These are phyloP conservation scores for Termitomyces sp. DNA, from an alignment of 768 basidiomycete species.

Conservation along the genomic window DNA sequence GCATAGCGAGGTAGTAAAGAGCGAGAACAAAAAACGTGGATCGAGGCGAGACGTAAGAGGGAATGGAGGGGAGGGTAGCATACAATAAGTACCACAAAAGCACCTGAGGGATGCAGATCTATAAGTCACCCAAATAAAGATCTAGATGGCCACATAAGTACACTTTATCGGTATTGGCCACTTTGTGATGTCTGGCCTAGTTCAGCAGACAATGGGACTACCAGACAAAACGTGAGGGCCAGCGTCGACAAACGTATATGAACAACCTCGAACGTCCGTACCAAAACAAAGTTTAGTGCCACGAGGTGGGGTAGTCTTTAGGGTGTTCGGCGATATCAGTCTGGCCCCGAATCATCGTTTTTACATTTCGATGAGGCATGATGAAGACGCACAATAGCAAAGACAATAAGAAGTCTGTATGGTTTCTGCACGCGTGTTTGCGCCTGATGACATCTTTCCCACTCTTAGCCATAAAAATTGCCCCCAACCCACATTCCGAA, in stretches of 20 bases:
- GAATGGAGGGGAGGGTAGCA: not conserved
- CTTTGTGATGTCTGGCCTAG: slow-evolving; percentile 7
- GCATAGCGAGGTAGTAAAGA: slow-evolving; percentile 17
- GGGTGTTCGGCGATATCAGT: slow-evolving; percentile 24
- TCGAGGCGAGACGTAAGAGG: not conserved
- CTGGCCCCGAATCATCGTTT: slow-evolving; percentile 22
- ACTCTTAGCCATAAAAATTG: slow-evolving; percentile 15
- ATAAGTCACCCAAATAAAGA: slow-evolving; percentile 27
- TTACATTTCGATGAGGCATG: slow-evolving; percentile 29
- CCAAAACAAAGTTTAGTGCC: slow-evolving; percentile 31
- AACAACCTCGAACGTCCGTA: slow-evolving; percentile 17
- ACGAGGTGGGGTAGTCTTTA: slow-evolving; percentile 25
- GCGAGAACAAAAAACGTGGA: not conserved
- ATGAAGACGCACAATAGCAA: slow-evolving; percentile 14
- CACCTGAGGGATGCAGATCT: slow-evolving; percentile 13
- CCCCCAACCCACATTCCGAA: slow-evolving; percentile 18
- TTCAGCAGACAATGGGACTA: slow-evolving; percentile 24
- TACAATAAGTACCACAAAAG: slow-evolving; percentile 6
- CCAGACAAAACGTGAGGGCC: slow-evolving; percentile 17
- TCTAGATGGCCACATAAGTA: slow-evolving; percentile 13
- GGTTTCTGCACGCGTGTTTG: not conserved
- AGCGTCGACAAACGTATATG: slow-evolving; percentile 21
- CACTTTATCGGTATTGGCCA: slow-evolving; percentile 16
- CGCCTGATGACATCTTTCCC: slow-evolving; percentile 10
- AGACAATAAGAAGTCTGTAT: slow-evolving; percentile 28